Evolutionary conservation across 768 basidiomycete genomes (phyloP).

Genomic region (Dendrothele bispora): DNA sequence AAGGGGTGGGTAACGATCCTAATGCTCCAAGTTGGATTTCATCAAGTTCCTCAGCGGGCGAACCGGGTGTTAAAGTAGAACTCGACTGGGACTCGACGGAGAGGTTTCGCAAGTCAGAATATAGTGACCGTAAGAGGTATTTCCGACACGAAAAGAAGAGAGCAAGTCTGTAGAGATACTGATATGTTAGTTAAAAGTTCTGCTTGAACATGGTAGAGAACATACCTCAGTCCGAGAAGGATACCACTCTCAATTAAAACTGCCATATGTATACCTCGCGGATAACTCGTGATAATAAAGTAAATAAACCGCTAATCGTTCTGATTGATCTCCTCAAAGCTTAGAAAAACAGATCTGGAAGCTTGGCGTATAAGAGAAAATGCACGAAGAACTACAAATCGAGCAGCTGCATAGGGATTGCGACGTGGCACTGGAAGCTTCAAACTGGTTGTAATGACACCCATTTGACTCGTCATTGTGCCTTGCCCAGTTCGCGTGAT

Average conservation of each 20-base stretch:
- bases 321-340: too few species aligned
- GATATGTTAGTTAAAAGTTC: background rate
- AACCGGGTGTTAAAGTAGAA: constrained; percentile 17
- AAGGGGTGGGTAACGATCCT: constrained; percentile 23
- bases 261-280: too few species aligned
- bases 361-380: too few species aligned
- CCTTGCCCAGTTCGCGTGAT: too few species aligned
- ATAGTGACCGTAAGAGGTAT: constrained; percentile 57
- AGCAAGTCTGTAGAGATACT: constrained; percentile 32
- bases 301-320: too few species aligned
- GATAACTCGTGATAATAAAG: too few species aligned
- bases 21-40: constrained; percentile 36
- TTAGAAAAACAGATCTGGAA: too few species aligned
- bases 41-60: constrained; percentile 16
- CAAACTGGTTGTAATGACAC: too few species aligned
- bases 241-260: constrained; percentile 5
- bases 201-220: background rate
- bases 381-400: too few species aligned
- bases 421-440: too few species aligned
- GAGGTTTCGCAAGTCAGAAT: constrained; percentile 56
- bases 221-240: constrained; percentile 2
- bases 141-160: constrained; percentile 60
- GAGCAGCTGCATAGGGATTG: too few species aligned
- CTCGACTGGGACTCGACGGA: constrained; percentile 14
- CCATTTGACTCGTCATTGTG: too few species aligned